These are phyloP conservation scores for Fusarium virguliforme DNA, from an alignment of 2,329 filamentous ascomycete species.

Conservation along the genomic window DNA sequence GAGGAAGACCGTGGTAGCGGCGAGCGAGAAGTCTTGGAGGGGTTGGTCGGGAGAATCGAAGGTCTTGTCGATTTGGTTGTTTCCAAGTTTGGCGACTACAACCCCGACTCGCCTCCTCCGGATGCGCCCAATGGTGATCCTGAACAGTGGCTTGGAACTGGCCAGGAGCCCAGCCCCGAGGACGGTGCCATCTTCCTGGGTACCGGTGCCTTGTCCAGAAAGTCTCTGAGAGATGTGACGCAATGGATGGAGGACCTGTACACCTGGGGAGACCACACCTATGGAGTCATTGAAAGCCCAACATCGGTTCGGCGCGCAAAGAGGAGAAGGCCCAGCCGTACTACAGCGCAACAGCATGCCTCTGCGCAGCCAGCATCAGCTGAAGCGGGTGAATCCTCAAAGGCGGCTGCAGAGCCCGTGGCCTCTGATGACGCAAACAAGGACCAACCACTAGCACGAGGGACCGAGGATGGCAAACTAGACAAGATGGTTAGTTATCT, in stretches of 20 bases:
- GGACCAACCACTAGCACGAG: conserved; percentile 38
- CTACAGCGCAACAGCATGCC: conserved; percentile 21
- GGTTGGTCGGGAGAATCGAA: conserved; percentile 83
- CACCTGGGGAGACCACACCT: conserved; percentile 85
- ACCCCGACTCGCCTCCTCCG: conserved; percentile 49
- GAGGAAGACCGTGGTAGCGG: conserved; percentile 96
- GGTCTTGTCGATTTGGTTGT: conserved; percentile 92
- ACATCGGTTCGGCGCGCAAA: conserved; percentile 73
- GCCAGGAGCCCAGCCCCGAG: conserved; percentile 76
- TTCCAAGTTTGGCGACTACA: conserved; percentile 81
- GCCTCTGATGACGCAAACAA: conserved; percentile 12
- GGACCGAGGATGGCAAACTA: conserved; percentile 58
- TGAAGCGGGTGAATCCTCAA: conserved; percentile 13
- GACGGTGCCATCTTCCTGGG: conserved; percentile 93
- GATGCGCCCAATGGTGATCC: conserved; percentile 46
- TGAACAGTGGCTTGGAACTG: conserved; percentile 80
- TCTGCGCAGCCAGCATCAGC: conserved; percentile 13
- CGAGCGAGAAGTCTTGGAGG: conserved; percentile 92
- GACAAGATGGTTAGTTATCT: conserved; percentile 75
- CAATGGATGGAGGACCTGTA: conserved; percentile 94
- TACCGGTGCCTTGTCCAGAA: conserved; percentile 78
- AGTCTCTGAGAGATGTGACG: conserved; percentile 80
- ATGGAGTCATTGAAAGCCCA: conserved; percentile 87
- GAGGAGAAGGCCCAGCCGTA: conserved; percentile 53
- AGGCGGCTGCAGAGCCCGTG: conserved; percentile 5